Percentiles rank a stretch among this genome's conserved stretches.
These are phyloP conservation scores for Hanseniaspora sp. DNA, from an alignment of 1,139 yeast genomes.

Conservation along the genomic window DNA sequence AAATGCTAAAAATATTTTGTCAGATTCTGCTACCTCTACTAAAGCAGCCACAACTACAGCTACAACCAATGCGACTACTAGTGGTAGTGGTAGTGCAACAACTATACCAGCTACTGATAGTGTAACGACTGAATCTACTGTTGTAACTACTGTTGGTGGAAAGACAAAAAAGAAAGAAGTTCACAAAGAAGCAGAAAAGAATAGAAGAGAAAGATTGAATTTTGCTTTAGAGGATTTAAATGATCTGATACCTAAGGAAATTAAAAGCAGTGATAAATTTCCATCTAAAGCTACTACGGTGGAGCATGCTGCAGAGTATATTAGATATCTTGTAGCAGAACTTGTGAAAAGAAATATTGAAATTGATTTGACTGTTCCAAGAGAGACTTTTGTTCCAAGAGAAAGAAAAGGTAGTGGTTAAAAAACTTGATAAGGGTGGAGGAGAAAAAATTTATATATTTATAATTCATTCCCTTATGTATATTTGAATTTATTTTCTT, in stretches of 20 bases:
- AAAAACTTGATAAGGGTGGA: too few relatives aligned
- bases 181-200: conserved; percentile 93
- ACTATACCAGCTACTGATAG: not conserved
- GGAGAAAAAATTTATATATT: too few relatives aligned
- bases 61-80: not conserved
- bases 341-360: not conserved
- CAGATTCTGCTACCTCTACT: not conserved
- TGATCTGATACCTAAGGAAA: conserved; percentile 48
- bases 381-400: conserved; percentile 7
- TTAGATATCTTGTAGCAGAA: conserved; percentile 36
- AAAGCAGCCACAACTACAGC: too few relatives aligned
- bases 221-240: conserved; percentile 69
- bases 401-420: not conserved
- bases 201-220: conserved; percentile 85
- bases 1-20: not conserved
- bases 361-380: conserved; percentile 1
- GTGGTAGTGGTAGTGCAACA: not conserved
- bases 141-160: conserved; percentile 12
- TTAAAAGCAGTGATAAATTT: conserved; percentile 44
- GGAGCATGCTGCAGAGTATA: conserved; percentile 70
- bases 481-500: too few relatives aligned
- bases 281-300: conserved; percentile 92
- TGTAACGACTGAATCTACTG: not conserved
- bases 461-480: too few relatives aligned
- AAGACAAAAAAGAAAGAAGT: conserved; percentile 49